phyloP scores from a whole-genome alignment of 2,329 filamentous ascomycete genomes.

The Xylariales sp. region DNA sequence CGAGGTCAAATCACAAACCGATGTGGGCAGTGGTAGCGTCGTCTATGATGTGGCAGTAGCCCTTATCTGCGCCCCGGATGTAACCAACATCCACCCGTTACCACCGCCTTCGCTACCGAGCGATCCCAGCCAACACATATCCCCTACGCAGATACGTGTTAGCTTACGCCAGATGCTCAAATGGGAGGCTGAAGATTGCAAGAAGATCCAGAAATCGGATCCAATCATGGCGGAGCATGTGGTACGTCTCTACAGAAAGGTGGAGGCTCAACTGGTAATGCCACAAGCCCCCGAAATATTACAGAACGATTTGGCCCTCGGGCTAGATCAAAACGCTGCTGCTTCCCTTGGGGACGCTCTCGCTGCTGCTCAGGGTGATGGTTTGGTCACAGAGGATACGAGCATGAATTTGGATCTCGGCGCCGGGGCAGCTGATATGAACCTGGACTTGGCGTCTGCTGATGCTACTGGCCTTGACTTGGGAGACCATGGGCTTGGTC shows the following conservation, averaged over 20 bases:
- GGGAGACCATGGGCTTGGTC: conserved; percentile 34
- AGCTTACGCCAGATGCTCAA: conserved; percentile 57
- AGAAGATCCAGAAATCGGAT: conserved; percentile 52
- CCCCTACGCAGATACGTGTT: conserved; percentile 38
- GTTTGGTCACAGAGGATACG: conserved; percentile 30
- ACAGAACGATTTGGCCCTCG: conserved; percentile 37
- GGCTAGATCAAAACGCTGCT: conserved; percentile 33
- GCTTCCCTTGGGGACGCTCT: conserved; percentile 36
- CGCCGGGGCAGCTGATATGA: conserved; percentile 15
- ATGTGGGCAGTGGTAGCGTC: conserved; percentile 52
- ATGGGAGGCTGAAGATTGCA: conserved; percentile 53
- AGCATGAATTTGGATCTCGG: conserved; percentile 40
- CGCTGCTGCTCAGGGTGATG: conserved; percentile 36
- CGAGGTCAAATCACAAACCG: conserved; percentile 60
- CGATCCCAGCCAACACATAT: conserved; percentile 24
- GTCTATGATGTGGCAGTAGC: conserved; percentile 66
- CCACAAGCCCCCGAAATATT: conserved; percentile 35
- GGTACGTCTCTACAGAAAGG: conserved; percentile 57
- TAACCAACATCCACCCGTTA: conserved; percentile 37
- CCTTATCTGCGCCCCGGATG: conserved; percentile 64
- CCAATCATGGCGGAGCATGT: conserved; percentile 54
- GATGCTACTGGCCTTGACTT: too few species aligned
- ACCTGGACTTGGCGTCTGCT: conserved; percentile 34
- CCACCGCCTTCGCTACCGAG: conserved; percentile 25
- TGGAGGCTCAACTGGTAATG: conserved; percentile 59